These are phyloP conservation scores for Rhododendron griersonianum DNA, from an alignment of 148 eudicot genomes.

Conservation along the genomic window DNA sequence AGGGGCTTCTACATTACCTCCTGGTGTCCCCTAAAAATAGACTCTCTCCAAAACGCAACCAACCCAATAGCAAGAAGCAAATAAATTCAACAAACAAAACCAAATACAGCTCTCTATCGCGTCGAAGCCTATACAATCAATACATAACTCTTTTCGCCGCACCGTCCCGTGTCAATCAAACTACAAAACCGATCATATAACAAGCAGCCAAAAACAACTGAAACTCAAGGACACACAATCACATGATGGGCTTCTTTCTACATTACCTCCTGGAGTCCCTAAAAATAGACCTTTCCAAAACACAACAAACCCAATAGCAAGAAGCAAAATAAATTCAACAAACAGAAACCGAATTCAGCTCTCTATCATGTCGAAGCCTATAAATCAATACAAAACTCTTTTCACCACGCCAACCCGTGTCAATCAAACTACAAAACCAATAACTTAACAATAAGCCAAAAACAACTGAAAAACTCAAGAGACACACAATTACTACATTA, in stretches of 20 bases:
- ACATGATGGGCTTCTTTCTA: background rate
- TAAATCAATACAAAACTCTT: background rate
- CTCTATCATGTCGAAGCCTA: no score
- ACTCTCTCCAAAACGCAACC: background rate
- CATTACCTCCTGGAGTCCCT: background rate
- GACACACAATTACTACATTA: constrained; percentile 10
- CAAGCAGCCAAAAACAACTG: background rate
- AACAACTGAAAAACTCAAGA: background rate
- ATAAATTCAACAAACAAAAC: no score
- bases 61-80: background rate
- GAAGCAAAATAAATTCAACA: background rate
- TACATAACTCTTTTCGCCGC: background rate
- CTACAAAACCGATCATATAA: background rate
- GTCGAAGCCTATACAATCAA: background rate
- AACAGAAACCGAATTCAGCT: background rate
- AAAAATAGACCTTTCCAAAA: background rate
- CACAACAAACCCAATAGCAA: background rate
- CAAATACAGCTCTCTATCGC: background rate
- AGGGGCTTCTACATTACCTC: background rate
- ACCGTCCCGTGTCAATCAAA: no score
- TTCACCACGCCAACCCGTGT: background rate
- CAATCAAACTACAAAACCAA: background rate
- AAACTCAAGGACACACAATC: background rate
- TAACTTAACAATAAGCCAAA: constrained; percentile 3
- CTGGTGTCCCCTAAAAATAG: background rate